phyloP scores from a whole-genome alignment of 2,329 filamentous ascomycete genomes.

The Talaromyces sp. region DNA sequence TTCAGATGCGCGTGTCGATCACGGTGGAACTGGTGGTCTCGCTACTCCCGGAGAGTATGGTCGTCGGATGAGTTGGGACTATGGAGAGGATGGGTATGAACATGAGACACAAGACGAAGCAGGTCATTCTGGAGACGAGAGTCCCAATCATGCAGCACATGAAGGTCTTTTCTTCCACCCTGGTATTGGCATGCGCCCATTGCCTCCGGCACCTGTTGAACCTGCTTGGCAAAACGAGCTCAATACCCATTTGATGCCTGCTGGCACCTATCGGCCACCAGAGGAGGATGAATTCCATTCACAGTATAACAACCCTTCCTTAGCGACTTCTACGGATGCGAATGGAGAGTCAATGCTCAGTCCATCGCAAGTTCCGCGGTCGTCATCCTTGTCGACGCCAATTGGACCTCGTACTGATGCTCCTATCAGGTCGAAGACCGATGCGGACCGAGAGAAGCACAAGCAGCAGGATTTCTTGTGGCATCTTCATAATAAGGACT shows the following conservation, averaged over 20 bases:
- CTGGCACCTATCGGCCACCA: slow-evolving; percentile 62
- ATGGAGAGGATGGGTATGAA: slow-evolving; percentile 83
- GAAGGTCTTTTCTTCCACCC: slow-evolving; percentile 95
- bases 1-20: slow-evolving; percentile 74
- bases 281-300: slow-evolving; percentile 47
- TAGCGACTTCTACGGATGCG: slow-evolving; percentile 52
- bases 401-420: slow-evolving; percentile 76
- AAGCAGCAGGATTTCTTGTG: slow-evolving; percentile 56
- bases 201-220: slow-evolving; percentile 66
- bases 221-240: slow-evolving; percentile 49
- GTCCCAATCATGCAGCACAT: slow-evolving; percentile 71
- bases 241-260: slow-evolving; percentile 53
- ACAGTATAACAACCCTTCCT: slow-evolving; percentile 41
- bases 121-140: slow-evolving; percentile 60
- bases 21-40: slow-evolving; percentile 85
- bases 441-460: slow-evolving; percentile 69
- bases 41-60: slow-evolving; percentile 68
- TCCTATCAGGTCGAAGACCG: slow-evolving; percentile 90
- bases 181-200: slow-evolving; percentile 71
- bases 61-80: slow-evolving; percentile 83
- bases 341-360: slow-evolving; percentile 52
- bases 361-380: slow-evolving; percentile 63
- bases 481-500: slow-evolving; percentile 51
- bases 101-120: slow-evolving; percentile 54
- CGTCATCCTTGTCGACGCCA: slow-evolving; percentile 79